Evolutionary conservation across 106 monocot species (phyloP).

Genomic region (Dioscorea dumetorum): DNA sequence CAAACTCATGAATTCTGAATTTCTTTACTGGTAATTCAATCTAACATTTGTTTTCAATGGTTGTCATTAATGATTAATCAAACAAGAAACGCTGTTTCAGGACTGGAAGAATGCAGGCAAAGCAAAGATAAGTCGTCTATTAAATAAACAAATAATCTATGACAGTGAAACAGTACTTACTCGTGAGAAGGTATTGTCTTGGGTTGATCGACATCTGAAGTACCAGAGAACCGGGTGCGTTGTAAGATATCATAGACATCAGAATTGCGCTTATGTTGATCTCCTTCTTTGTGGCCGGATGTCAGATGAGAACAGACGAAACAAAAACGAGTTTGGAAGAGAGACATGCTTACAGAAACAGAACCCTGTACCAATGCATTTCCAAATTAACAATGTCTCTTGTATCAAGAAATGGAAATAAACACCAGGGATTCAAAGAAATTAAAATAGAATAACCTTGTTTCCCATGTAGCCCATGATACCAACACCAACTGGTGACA

Average conservation of each 20-base stretch:
- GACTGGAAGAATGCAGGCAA: no score
- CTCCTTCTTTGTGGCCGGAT: slow-evolving; percentile 58
- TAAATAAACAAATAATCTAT: no score
- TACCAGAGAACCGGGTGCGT: slow-evolving; percentile 40
- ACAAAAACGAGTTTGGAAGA: slow-evolving; percentile 67
- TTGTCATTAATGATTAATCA: no score
- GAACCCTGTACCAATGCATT: slow-evolving; percentile 44
- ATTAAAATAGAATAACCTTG: slow-evolving; percentile 32
- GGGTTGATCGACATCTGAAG: slow-evolving; percentile 22
- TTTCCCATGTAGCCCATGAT: slow-evolving; percentile 85
- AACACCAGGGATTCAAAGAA: background rate
- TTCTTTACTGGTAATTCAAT: no score
- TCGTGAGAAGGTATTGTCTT: slow-evolving; percentile 60
- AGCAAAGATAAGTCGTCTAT: no score
- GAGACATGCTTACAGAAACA: slow-evolving; percentile 66
- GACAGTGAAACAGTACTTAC: slow-evolving; percentile 26
- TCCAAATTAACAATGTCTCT: no score
- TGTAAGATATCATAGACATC: slow-evolving; percentile 57
- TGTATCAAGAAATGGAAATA: no score
- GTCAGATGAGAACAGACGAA: slow-evolving; percentile 70
- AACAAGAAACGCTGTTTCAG: no score
- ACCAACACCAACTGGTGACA: slow-evolving; percentile 64
- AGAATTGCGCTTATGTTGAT: slow-evolving; percentile 55
- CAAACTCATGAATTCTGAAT: no score
- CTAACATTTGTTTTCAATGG: no score